These are phyloP conservation scores for Nicotiana rustica DNA, from an alignment of 305 asterid species.

Conservation along the genomic window DNA sequence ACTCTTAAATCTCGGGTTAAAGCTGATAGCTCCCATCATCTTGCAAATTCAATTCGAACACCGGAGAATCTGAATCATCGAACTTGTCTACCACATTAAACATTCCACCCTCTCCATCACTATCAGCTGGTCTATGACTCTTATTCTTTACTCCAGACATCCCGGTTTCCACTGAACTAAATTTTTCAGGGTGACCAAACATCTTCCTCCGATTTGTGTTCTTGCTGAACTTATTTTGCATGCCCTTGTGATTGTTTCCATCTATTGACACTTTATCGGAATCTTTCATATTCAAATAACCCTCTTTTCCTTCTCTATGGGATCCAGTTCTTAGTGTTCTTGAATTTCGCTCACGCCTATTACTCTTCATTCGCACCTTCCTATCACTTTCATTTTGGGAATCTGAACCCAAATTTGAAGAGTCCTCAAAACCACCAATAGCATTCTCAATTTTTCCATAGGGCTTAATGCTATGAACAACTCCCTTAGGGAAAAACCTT, in stretches of 20 bases:
- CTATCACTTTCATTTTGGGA: slow-evolving; percentile 35
- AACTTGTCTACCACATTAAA: slow-evolving; percentile 37
- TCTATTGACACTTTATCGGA: slow-evolving; percentile 39
- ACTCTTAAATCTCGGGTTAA: slow-evolving; percentile 44
- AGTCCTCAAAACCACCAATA: slow-evolving; percentile 37
- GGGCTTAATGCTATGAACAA: slow-evolving; percentile 79
- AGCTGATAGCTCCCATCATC: slow-evolving; percentile 73
- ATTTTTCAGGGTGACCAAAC: slow-evolving; percentile 43
- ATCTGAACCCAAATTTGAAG: slow-evolving; percentile 39
- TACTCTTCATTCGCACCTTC: slow-evolving; percentile 37
- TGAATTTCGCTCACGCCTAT: slow-evolving; percentile 36
- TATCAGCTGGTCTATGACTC: slow-evolving; percentile 22
- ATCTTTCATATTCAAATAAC: slow-evolving; percentile 33
- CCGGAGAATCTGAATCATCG: slow-evolving; percentile 47
- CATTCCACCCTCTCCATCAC: slow-evolving; percentile 42
- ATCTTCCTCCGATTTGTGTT: slow-evolving; percentile 45
- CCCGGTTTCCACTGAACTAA: slow-evolving; percentile 38
- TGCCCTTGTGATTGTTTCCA: slow-evolving; percentile 38
- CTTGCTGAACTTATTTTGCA: slow-evolving; percentile 48
- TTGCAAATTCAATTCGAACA: slow-evolving; percentile 65
- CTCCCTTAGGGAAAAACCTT: slow-evolving; percentile 92
- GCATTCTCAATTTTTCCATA: slow-evolving; percentile 56
- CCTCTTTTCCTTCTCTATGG: slow-evolving; percentile 43
- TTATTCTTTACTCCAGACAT: slow-evolving; percentile 39
- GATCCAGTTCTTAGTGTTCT: slow-evolving; percentile 37